A percentile compares a stretch with the other conserved stretches of the same genome.
These are phyloP conservation scores for Aspergillus brasiliensis DNA, from an alignment of 2,329 filamentous ascomycete species.

Conservation along the genomic window DNA sequence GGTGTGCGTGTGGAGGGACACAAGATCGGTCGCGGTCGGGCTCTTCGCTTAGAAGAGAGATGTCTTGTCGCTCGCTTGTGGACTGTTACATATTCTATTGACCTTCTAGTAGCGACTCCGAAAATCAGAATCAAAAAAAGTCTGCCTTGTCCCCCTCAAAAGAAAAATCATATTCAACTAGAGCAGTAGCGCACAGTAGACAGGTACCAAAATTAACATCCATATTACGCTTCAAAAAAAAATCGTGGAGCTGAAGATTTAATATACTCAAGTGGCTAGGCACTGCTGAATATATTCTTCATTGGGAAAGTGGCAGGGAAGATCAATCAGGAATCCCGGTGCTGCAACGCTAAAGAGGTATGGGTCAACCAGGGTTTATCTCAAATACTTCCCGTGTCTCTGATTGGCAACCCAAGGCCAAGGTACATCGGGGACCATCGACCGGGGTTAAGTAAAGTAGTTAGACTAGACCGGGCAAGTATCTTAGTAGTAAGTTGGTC, in stretches of 20 bases:
- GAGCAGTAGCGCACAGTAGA: not conserved
- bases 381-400: slow-evolving; percentile 35
- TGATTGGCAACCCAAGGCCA: slow-evolving; percentile 29
- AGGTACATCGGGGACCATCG: slow-evolving; percentile 21
- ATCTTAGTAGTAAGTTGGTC: slow-evolving; percentile 1
- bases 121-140: no score
- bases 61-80: no score
- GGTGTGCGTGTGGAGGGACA: slow-evolving; percentile 3
- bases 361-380: slow-evolving; percentile 32
- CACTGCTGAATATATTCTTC: not conserved
- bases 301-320: slow-evolving; percentile 27
- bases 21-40: not conserved
- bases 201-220: not conserved
- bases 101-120: no score
- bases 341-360: slow-evolving; percentile 16
- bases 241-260: not conserved
- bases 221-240: not conserved
- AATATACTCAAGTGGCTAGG: slow-evolving; percentile 2
- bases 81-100: not conserved
- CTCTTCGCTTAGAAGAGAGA: not conserved
- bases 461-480: slow-evolving; percentile 15
- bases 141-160: no score
- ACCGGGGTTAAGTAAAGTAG: slow-evolving; percentile 14
- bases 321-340: slow-evolving; percentile 22
- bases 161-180: no score